These are phyloP conservation scores for Ramalina intermedia DNA, from an alignment of 495 filamentous ascomycete genomes.

Conservation along the genomic window DNA sequence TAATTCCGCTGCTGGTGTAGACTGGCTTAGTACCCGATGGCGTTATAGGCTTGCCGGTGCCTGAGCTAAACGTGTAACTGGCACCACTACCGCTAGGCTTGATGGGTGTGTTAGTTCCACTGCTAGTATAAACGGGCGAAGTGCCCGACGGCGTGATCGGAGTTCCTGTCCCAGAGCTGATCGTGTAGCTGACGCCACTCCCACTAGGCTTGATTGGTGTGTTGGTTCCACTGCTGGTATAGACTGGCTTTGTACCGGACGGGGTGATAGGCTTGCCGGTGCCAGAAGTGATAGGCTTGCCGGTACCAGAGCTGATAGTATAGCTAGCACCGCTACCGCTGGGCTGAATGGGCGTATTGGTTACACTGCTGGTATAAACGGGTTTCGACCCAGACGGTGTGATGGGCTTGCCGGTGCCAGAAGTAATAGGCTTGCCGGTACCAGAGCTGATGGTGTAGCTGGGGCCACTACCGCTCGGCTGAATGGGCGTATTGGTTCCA, in stretches of 20 bases:
- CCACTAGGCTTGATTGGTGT: not conserved
- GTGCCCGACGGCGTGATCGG: slow-evolving; percentile 1
- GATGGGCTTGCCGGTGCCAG: no score
- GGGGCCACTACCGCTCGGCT: not conserved
- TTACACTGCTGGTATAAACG: no score
- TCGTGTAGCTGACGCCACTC: not conserved
- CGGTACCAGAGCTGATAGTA: not conserved
- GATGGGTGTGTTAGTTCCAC: not conserved
- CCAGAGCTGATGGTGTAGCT: no score
- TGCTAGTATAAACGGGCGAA: not conserved
- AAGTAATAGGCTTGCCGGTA: no score
- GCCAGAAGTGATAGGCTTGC: not conserved
- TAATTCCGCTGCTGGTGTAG: not conserved
- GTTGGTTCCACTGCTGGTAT: not conserved
- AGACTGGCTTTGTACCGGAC: not conserved
- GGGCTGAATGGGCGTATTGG: no score
- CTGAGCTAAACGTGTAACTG: not conserved
- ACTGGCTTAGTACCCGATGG: not conserved
- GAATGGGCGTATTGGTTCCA: not conserved
- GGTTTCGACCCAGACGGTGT: no score
- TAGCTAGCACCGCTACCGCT: not conserved
- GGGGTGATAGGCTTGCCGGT: not conserved
- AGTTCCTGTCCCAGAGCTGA: not conserved
- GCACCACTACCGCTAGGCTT: not conserved
- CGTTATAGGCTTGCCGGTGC: not conserved